phyloP scores from a whole-genome alignment of 2,329 filamentous ascomycete genomes.

The Sporothrix phasma region DNA sequence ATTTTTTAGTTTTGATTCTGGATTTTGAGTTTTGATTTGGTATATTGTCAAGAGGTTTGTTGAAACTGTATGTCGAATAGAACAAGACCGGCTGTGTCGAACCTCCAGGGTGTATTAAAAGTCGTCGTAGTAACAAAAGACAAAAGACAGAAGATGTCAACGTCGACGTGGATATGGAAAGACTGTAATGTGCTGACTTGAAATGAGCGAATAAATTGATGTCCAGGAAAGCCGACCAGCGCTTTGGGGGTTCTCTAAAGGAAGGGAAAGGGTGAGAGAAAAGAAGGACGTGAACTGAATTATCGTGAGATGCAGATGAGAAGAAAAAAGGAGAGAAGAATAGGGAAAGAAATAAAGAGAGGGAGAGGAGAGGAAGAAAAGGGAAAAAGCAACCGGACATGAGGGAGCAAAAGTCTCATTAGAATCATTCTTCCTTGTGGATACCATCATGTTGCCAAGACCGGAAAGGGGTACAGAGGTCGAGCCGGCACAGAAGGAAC shows the following conservation, averaged over 20 bases:
- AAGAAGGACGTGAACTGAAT: slow-evolving; percentile 4
- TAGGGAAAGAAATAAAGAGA: neutral
- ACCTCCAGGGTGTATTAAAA: slow-evolving; percentile 24
- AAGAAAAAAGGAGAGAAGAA: slow-evolving; percentile 1
- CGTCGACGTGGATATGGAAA: no score
- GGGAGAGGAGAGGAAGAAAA: neutral
- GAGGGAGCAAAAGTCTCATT: no score
- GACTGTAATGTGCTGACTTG: neutral
- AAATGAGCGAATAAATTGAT: slow-evolving; percentile 23
- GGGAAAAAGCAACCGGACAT: neutral
- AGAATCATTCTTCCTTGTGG: neutral
- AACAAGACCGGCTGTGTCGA: slow-evolving; percentile 30
- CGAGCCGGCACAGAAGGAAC: neutral
- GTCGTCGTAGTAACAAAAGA: no score
- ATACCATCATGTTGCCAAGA: neutral
- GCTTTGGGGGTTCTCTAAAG: slow-evolving; percentile 31
- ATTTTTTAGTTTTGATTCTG: no score
- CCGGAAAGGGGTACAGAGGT: neutral
- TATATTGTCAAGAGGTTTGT: no score
- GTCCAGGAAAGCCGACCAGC: slow-evolving; percentile 40
- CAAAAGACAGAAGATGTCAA: no score
- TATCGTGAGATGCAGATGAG: slow-evolving; percentile 8
- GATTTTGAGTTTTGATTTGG: no score
- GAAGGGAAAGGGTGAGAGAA: slow-evolving; percentile 2
- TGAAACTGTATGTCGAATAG: slow-evolving; percentile 17